Evolutionary conservation across 2,329 filamentous ascomycete species (phyloP), one percentile per base, ranked within the genome.

Genomic region (Dactylellina leptospora): DNA sequence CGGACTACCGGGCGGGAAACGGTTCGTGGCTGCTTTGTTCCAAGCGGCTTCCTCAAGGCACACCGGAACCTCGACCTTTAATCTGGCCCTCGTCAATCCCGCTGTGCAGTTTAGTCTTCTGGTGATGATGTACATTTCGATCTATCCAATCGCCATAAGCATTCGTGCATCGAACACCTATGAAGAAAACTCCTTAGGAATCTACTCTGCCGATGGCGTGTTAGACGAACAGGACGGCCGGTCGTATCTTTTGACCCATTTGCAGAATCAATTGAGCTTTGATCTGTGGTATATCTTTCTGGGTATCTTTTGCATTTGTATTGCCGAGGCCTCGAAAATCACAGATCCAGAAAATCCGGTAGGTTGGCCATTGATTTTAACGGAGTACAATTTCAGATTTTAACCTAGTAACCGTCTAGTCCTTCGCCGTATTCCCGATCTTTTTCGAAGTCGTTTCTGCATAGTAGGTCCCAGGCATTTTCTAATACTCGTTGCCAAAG

Each of bases 101-200:
- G 83, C 81, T 1, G 82, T 87, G 0, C 86, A 86, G 66, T 82
- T 87, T 33, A 82, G 85, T 30, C 84, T 87, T 64, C 80, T 88
- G 0, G 68, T 97, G 79, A 97, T 97, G 93, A 97, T 97, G 93
- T 97, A 97, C 80, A 96, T 97, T 73, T 96, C 93, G 63, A 90
- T 96, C 70, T 96, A 96, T 76, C 93, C 93, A 2, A 96, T 97
- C 76, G 93, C 93, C 78, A 97, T 97, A 77, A 95, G 91, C 3
- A 90, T 97, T 76, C 92, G 93, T 58, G 85, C 91, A 74, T 96
- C 93, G 69, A 97, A 97, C 78, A 93, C 97, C 1, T 97, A 97
- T 82, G 93, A 97, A 80, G 93, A 97, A 78, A 91, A 88, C 75
- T 91, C 88, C 0, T 85, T 93, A 0, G 91, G 91, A 4, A 87